Evolutionary conservation across 2,329 filamentous ascomycete species (phyloP), one percentile per base, ranked within the genome.

Genomic region (Sclerotinia glacialis): DNA sequence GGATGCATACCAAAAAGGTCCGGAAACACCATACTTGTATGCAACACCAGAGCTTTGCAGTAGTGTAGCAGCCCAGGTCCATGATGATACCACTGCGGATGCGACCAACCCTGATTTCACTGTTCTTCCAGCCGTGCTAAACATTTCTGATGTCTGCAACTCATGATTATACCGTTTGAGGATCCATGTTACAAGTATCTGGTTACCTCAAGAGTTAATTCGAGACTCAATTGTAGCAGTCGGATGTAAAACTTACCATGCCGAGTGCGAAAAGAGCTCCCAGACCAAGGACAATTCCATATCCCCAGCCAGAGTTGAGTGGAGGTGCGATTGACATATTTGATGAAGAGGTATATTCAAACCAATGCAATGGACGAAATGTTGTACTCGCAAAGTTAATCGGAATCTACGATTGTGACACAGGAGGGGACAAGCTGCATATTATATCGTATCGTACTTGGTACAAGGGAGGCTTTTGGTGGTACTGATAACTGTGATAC

Each of bases 1-100:
- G 1, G 81, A 84, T 0, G 85, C 86, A 73, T 89, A 89, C 83
- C 83, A 86, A 76, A 89, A 89, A 1, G 87, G 86, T 1, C 87
- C 87, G 2, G 84, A 86, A 56, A 89, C 84, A 60, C 87, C 86
- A 75, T 94, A 94, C 69, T 86, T 82, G 77, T 96, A 96, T 69
- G 91, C 91, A 23, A 96, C 90, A n/a, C 88, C 86, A 0, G 90
- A 89, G 1, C 86, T 90, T 75, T 95, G 91, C 2, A 95, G 82
- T 1, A 94, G 81, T 0, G 91, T 95, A 28, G 91, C 92, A 0
- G 92, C 92, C 92, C 92, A 96, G 0, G 93, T 96, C 93, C 93
- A 97, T 6, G 89, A 93, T 21, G 90, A 93, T 4, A 96, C 92
- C n/a, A 97, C 93, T 21, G 92, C 93, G 6, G 91, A 91, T 14